These are phyloP conservation scores for Rhizoclosmatium globosum DNA, from an alignment of 192 early-diverging fungal species.

Conservation along the genomic window DNA sequence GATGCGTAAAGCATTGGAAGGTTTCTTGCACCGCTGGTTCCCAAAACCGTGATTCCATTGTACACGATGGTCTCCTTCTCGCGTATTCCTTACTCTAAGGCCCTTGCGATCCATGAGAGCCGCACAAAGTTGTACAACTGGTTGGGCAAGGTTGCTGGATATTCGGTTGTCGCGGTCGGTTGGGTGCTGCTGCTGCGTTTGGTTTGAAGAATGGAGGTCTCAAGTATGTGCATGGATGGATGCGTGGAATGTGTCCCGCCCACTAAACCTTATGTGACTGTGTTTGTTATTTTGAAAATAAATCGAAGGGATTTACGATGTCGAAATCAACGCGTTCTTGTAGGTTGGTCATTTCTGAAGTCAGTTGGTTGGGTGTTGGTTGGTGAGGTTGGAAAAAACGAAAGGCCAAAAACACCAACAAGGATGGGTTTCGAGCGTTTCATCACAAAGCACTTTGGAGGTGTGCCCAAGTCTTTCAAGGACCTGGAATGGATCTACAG, in stretches of 20 bases:
- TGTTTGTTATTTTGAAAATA: background rate
- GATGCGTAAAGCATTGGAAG: constrained; percentile 83
- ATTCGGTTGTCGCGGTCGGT: background rate
- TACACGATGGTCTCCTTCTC: constrained; percentile 98
- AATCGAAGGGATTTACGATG: background rate
- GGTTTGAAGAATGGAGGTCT: constrained; percentile 12
- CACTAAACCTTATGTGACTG: background rate
- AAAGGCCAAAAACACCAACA: background rate
- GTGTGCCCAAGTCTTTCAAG: constrained; percentile 49
- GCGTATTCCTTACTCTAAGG: constrained; percentile 83
- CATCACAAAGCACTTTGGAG: constrained; percentile 49
- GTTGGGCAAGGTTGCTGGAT: constrained; percentile 3
- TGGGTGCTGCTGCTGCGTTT: background rate
- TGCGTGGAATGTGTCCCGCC: background rate
- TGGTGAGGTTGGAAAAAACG: constrained; percentile 1
- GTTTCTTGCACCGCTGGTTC: constrained; percentile 72
- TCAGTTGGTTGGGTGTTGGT: background rate
- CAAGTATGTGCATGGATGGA: constrained; percentile 12
- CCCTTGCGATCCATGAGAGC: constrained; percentile 37
- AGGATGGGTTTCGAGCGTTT: constrained; percentile 26
- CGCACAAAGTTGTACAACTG: constrained; percentile 43
- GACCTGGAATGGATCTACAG: constrained; percentile 58
- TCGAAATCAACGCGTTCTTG: background rate
- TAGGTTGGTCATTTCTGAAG: background rate
- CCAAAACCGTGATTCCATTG: constrained; percentile 82